Evolutionary conservation across 345 rosid genomes (phyloP).

Genomic region (Hypericum androsaemum): DNA sequence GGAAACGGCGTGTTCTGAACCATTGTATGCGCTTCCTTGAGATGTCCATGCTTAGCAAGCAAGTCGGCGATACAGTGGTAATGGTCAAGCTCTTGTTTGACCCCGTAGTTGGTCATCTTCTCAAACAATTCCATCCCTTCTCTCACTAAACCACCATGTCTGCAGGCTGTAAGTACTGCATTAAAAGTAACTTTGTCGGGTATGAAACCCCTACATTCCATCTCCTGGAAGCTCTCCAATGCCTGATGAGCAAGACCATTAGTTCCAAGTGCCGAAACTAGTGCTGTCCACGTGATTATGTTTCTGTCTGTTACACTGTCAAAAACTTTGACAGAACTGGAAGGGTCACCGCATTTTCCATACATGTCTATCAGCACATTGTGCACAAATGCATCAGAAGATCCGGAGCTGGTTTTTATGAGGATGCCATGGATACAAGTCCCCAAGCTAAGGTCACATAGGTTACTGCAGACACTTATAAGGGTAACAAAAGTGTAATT

Average conservation of each 20-base stretch:
- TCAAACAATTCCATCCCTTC: conserved; percentile 66
- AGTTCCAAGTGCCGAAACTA: conserved; percentile 63
- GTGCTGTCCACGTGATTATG: conserved; percentile 68
- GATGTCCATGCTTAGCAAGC: conserved; percentile 47
- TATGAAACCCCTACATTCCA: conserved; percentile 43
- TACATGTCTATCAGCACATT: conserved; percentile 81
- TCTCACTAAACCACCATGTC: conserved; percentile 57
- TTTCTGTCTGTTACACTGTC: conserved; percentile 39
- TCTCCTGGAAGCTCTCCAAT: conserved; percentile 45
- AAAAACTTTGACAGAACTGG: conserved; percentile 40
- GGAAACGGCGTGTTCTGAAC: conserved; percentile 63
- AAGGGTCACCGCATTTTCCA: conserved; percentile 69
- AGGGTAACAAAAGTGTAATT: conserved; percentile 72
- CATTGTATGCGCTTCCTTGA: conserved; percentile 55
- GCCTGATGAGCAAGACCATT: conserved; percentile 54
- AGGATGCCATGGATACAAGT: conserved; percentile 62
- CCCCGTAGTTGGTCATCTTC: conserved; percentile 43
- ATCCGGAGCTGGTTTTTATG: conserved; percentile 43
- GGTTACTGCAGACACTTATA: conserved; percentile 39
- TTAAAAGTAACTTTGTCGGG: conserved; percentile 62
- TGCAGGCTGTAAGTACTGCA: conserved; percentile 63
- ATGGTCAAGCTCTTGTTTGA: conserved; percentile 66
- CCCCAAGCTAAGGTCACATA: conserved; percentile 51
- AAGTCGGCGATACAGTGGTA: conserved; percentile 66
- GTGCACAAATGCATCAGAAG: conserved; percentile 47